Evolutionary conservation across 768 basidiomycete species (phyloP).

Genomic region (Candolleomyces eurysporus): DNA sequence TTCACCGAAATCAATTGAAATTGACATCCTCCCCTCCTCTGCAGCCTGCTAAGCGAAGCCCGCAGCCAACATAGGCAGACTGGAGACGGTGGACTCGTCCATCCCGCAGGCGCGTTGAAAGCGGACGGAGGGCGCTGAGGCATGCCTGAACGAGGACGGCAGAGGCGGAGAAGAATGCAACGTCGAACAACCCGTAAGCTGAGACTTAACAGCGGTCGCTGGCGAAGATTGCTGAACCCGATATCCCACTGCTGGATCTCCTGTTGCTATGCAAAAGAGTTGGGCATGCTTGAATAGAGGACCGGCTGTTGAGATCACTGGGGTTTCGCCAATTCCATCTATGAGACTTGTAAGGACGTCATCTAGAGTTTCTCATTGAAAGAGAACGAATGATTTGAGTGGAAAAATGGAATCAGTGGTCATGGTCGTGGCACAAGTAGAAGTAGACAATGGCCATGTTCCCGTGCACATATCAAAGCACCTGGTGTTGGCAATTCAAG

Average conservation of each 20-base stretch:
- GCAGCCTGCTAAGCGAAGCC: slow-evolving; percentile 12
- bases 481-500: too few species aligned
- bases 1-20: slow-evolving; percentile 82
- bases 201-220: slow-evolving; percentile 14
- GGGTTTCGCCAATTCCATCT: not conserved
- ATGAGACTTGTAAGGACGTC: too few species aligned
- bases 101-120: slow-evolving; percentile 17
- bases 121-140: slow-evolving; percentile 25
- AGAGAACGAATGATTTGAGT: too few species aligned
- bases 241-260: not conserved
- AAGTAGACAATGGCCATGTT: too few species aligned
- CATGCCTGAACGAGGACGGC: slow-evolving; percentile 17
- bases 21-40: slow-evolving; percentile 75
- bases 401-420: too few species aligned
- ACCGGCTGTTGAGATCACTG: slow-evolving; percentile 31
- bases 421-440: too few species aligned
- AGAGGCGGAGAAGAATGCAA: slow-evolving; percentile 22
- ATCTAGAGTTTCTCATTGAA: too few species aligned
- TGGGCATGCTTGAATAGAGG: slow-evolving; percentile 16
- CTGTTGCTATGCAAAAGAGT: slow-evolving; percentile 16
- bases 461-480: too few species aligned
- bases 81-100: slow-evolving; percentile 20
- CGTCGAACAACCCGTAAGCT: slow-evolving; percentile 17
- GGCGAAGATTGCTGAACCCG: not conserved
- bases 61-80: not conserved